A percentile compares a stretch with the other conserved stretches of the same genome.
Evolutionary conservation across 371 early-diverging fungal species (phyloP).

Genomic region (Choanephora cucurbitarum): DNA sequence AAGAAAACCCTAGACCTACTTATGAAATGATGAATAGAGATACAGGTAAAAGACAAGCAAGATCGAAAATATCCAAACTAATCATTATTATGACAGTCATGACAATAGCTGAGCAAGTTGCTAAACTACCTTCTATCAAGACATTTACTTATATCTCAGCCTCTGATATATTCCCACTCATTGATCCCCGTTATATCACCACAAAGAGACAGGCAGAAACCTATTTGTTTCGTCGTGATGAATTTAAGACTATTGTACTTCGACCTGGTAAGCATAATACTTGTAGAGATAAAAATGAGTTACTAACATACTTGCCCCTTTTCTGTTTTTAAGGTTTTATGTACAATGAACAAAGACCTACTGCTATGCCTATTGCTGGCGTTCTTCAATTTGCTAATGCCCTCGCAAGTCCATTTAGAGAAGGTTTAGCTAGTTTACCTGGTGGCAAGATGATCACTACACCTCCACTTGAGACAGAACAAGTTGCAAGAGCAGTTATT

Average conservation of each 20-base stretch:
- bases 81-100: constrained; percentile 35
- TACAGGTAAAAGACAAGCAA: constrained; percentile 50
- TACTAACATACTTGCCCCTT: no score
- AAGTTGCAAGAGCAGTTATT: constrained; percentile 64
- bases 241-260: constrained; percentile 63
- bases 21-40: constrained; percentile 75
- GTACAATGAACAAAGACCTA: constrained; percentile 60
- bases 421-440: constrained; percentile 53
- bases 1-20: constrained; percentile 27
- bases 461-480: constrained; percentile 61
- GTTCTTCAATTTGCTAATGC: constrained; percentile 53
- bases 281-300: no score
- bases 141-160: constrained; percentile 76
- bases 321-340: constrained; percentile 69
- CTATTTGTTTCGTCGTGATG: constrained; percentile 50
- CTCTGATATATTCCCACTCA: constrained; percentile 64
- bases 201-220: constrained; percentile 77
- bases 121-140: constrained; percentile 46
- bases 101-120: constrained; percentile 53
- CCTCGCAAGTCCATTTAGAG: constrained; percentile 45
- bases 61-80: background rate
- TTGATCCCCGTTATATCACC: constrained; percentile 72
- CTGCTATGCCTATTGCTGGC: constrained; percentile 63
- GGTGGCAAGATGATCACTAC: constrained; percentile 61
- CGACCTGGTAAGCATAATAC: constrained; percentile 59